phyloP scores from a whole-genome alignment of 2,329 filamentous ascomycete species.

The Nothopassalora personata region DNA sequence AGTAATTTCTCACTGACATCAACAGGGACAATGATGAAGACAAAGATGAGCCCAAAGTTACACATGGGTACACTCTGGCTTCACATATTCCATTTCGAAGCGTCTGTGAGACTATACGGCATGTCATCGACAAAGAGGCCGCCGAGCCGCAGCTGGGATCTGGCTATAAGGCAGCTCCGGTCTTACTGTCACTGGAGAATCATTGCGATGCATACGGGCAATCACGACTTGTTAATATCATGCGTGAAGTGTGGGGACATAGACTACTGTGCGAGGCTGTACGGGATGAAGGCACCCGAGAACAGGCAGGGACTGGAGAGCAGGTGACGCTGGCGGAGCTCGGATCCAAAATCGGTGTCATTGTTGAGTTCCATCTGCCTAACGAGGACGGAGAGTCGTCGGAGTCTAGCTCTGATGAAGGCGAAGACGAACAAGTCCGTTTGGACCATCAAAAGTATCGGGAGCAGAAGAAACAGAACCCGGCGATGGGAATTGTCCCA shows the following conservation, averaged over 20 bases:
- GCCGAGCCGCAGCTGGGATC: conserved; percentile 38
- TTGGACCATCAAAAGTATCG: conserved; percentile 52
- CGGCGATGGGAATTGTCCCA: conserved; percentile 51
- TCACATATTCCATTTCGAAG: conserved; percentile 60
- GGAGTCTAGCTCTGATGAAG: conserved; percentile 32
- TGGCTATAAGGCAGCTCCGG: conserved; percentile 48
- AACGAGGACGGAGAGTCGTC: conserved; percentile 42
- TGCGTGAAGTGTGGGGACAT: conserved; percentile 58
- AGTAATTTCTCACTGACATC: not conserved
- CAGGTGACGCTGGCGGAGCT: conserved; percentile 57
- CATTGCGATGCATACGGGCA: conserved; percentile 59
- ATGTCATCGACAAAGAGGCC: conserved; percentile 56
- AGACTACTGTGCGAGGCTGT: conserved; percentile 55
- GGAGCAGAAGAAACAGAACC: conserved; percentile 47
- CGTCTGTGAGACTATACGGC: conserved; percentile 61
- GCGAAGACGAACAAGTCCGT: conserved; percentile 33
- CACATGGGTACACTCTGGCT: conserved; percentile 64
- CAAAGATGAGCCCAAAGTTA: conserved; percentile 61
- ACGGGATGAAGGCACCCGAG: conserved; percentile 51
- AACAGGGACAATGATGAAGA: conserved; percentile 53
- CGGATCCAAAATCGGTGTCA: conserved; percentile 59
- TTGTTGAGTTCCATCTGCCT: conserved; percentile 61
- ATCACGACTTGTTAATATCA: conserved; percentile 57
- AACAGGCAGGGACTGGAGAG: conserved; percentile 48
- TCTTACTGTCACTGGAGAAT: conserved; percentile 63